A percentile compares a stretch with the other conserved stretches of the same genome.
Evolutionary conservation across 768 basidiomycete genomes (phyloP).

Genomic region (Lactifluus piperatus): DNA sequence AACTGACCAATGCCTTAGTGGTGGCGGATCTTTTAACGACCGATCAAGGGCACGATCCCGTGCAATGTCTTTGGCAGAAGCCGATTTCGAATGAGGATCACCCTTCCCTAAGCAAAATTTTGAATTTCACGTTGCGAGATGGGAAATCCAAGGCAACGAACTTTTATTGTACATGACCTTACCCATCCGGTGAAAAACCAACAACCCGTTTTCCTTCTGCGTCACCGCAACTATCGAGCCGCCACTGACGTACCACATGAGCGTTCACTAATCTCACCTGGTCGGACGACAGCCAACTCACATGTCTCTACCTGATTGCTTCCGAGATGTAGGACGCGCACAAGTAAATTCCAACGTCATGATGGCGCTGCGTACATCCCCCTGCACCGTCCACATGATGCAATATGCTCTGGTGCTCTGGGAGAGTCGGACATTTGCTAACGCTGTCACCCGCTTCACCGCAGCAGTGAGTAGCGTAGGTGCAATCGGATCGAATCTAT

Average conservation of each 20-base stretch:
- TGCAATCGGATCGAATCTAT: conserved; percentile 89
- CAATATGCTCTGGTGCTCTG: conserved; percentile 63
- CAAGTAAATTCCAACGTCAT: conserved; percentile 90
- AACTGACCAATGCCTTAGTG: conserved; percentile 49
- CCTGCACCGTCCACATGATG: conserved; percentile 71
- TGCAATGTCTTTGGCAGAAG: conserved; percentile 53
- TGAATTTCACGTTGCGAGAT: conserved; percentile 3
- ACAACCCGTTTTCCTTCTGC: conserved; percentile 75
- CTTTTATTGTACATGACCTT: conserved; percentile 95
- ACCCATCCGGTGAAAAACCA: conserved; percentile 87
- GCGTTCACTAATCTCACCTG: conserved; percentile 12
- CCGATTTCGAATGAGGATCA: conserved; percentile 50
- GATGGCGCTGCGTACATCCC: conserved; percentile 89
- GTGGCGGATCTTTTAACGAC: conserved; percentile 42
- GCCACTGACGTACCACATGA: conserved; percentile 10
- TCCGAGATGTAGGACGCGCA: conserved; percentile 31
- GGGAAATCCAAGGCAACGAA: conserved; percentile 29
- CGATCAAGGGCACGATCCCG: conserved; percentile 51
- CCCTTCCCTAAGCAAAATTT: conserved; percentile 49
- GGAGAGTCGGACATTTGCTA: conserved; percentile 34
- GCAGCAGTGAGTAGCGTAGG: conserved; percentile 77
- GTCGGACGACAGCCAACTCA: conserved; percentile 15
- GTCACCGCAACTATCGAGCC: conserved; percentile 59
- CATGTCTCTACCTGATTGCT: conserved; percentile 30
- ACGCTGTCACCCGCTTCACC: conserved; percentile 46